Percentiles rank a stretch among this genome's conserved stretches.
Conservation (phyloP, 2,329 filamentous ascomycete genomes). For the Lachnellula arida region DNA sequence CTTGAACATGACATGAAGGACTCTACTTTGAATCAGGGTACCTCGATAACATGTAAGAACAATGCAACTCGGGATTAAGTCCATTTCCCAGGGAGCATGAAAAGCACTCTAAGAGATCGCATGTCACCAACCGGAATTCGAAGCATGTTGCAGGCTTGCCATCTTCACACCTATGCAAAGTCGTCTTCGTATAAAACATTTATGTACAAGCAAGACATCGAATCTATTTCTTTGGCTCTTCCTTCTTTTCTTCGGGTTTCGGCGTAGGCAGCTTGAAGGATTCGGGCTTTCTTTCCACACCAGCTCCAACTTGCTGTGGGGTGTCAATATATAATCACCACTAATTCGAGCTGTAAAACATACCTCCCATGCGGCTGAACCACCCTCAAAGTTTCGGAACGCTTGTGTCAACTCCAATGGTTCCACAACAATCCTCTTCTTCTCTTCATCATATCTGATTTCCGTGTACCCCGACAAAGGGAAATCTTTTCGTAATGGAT, state of each 20-base stretch:
- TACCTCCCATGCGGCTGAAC: slow-evolving; percentile 68
- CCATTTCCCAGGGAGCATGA: no score
- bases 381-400: slow-evolving; percentile 96
- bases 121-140: no score
- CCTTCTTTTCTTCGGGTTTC: slow-evolving; percentile 88
- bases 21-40: no score
- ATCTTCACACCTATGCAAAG: neutral
- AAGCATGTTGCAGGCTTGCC: no score
- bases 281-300: slow-evolving; percentile 75
- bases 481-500: slow-evolving; percentile 96
- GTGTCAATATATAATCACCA: slow-evolving; percentile 14
- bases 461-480: slow-evolving; percentile 97
- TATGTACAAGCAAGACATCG: slow-evolving; percentile 27
- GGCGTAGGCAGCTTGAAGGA: slow-evolving; percentile 91
- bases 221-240: slow-evolving; percentile 83
- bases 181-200: slow-evolving; percentile 13
- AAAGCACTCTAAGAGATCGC: no score
- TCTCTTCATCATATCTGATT: slow-evolving; percentile 97
- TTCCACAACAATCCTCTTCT: slow-evolving; percentile 98
- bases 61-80: no score
- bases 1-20: no score
- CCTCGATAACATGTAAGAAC: no score
- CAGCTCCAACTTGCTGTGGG: slow-evolving; percentile 63
- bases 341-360: slow-evolving; percentile 37
- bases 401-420: slow-evolving; percentile 96